A percentile compares a stretch with the other conserved stretches of the same genome.
phyloP scores from a whole-genome alignment of 148 eudicot species.

The Fagopyrum tataricum region DNA sequence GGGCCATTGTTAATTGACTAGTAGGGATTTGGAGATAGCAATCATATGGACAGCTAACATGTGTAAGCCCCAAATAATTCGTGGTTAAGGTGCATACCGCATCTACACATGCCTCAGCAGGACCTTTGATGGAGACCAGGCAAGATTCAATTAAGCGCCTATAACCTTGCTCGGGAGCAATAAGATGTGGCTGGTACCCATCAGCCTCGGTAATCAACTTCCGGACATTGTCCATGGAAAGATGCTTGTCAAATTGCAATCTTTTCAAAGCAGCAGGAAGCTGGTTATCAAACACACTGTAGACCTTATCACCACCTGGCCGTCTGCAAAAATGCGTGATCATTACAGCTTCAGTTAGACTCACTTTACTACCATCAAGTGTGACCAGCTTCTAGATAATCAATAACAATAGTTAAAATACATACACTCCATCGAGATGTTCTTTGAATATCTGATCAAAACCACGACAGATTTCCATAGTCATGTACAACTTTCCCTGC shows the following conservation, averaged over 20 bases:
- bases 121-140: constrained; percentile 78
- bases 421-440: constrained; percentile 98
- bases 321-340: constrained; percentile 49
- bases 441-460: constrained; percentile 96
- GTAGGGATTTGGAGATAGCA: neutral
- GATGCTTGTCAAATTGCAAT: constrained; percentile 95
- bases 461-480: constrained; percentile 88
- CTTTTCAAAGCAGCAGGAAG: constrained; percentile 97
- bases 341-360: neutral
- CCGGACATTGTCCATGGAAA: constrained; percentile 89
- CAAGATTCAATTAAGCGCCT: constrained; percentile 91
- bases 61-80: neutral
- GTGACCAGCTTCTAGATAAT: neutral
- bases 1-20: neutral
- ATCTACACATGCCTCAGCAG: constrained; percentile 93
- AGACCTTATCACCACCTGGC: constrained; percentile 90
- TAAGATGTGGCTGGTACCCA: constrained; percentile 98
- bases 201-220: constrained; percentile 94
- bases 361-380: constrained; percentile 1
- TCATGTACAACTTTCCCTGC: constrained; percentile 93
- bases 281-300: constrained; percentile 87
- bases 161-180: constrained; percentile 98
- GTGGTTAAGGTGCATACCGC: constrained; percentile 45
- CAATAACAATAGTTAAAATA: constrained; percentile 4
- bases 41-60: neutral